Base-by-base conservation (phyloP, 306 rosid species). In the Sechiopsis laciniata region DNA sequence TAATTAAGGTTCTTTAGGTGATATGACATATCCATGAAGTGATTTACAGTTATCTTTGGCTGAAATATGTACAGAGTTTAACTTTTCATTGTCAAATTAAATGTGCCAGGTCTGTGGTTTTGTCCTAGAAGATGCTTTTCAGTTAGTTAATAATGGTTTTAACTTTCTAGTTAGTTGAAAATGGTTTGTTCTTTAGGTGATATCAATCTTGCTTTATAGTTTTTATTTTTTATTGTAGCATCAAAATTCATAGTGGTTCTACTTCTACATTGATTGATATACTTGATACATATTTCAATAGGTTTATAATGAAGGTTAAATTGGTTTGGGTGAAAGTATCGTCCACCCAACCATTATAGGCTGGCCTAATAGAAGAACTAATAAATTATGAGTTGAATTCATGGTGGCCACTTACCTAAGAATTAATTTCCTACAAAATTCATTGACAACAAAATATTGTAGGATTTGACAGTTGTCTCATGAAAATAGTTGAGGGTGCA, bases 1-100 rank as follows among this genome's bases (percentile, higher is more conserved):
- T 7, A 52, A 11, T 69, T 48, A 5, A 26, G 40, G 35, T 14
- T 29, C 65, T 55, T 74, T 73, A 29, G 13, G 15, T 55, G 17
- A 40, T 32, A 11, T 73, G 12, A 10, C 72, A 45, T 66, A 46
- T 40, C 55, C 58, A 50, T 50, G 42, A 48, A 69, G 15, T 69
- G 56, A 50, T 48, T 48, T 48, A 19, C 10, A 7, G 42, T 65
- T 32, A 6, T 42, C 72, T 68, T 48, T 13, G 73, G 45, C 21
- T 69, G 58, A 46, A 69, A 50, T 9, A 3, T 14, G 73, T 42
- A 32, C 37, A 32, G 37, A 32, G 6, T 2, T 40, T 64, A 64
- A 64, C 16, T 17, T 37, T 64, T 37, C 16, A 40, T 19, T 37
- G 11, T 32, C 37, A 32, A 32, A 32, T 9, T 26, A 20, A 45